Evolutionary conservation across 352 stramenopile species (phyloP).

Genomic region (Phytophthora macrochlamydospora): DNA sequence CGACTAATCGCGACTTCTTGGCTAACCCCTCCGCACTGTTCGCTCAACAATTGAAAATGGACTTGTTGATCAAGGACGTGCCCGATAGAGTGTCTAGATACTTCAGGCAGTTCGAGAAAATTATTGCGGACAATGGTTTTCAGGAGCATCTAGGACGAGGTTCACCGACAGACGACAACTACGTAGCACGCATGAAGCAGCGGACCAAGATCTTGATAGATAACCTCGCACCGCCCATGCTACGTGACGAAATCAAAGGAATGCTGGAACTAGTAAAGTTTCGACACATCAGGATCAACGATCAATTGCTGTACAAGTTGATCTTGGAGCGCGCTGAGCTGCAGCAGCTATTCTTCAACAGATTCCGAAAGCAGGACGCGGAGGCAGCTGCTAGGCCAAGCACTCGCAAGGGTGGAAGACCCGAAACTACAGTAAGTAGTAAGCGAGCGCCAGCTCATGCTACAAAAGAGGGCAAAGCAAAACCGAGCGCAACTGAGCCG

Average conservation of each 20-base stretch:
- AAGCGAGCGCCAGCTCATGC: no score
- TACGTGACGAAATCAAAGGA: conserved; percentile 15
- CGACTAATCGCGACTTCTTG: conserved; percentile 14
- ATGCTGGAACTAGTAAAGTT: conserved; percentile 4
- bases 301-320: conserved; percentile 7
- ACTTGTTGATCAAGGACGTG: conserved; percentile 13
- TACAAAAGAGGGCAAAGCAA: no score
- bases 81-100: conserved; percentile 12
- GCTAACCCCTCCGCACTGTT: conserved; percentile 8
- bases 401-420: no score
- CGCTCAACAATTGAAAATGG: conserved; percentile 10
- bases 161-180: conserved; percentile 1
- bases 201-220: conserved; percentile 13
- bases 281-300: conserved; percentile 1
- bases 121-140: conserved; percentile 21
- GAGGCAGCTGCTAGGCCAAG: no score
- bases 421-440: no score
- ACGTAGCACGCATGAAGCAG: conserved; percentile 14
- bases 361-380: no score
- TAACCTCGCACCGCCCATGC: conserved; percentile 3
- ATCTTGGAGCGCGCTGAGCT: conserved; percentile 12
- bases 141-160: conserved; percentile 12
- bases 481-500: no score
- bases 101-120: conserved; percentile 17
- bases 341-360: conserved; percentile 1